A percentile compares a stretch with the other conserved stretches of the same genome.
Conservation (phyloP, 1,284 basidiomycete genomes). For the Apiotrichum mycotoxinovorans region DNA sequence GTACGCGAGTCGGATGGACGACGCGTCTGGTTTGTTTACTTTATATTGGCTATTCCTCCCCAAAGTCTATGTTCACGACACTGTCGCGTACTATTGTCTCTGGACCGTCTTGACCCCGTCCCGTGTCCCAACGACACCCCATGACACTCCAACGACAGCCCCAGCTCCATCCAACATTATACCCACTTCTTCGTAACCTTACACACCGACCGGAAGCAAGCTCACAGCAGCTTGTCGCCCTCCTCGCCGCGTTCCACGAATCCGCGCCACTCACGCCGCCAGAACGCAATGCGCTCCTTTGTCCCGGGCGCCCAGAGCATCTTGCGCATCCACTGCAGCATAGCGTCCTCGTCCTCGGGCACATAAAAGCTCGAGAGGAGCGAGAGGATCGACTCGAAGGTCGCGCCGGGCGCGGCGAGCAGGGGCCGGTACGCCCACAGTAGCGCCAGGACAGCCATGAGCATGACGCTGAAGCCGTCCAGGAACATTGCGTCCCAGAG, state of each 20-base stretch:
- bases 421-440: conserved; percentile 68
- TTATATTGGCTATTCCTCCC: too few relatives aligned
- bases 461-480: conserved; percentile 84
- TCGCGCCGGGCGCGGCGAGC: conserved; percentile 53
- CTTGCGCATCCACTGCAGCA: conserved; percentile 74
- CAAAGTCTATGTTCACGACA: too few relatives aligned
- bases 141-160: too few relatives aligned
- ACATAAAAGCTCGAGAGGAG: conserved; percentile 87
- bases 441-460: conserved; percentile 78
- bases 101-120: too few relatives aligned
- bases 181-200: not conserved
- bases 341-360: conserved; percentile 75
- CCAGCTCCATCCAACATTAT: too few relatives aligned
- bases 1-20: too few relatives aligned
- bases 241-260: conserved; percentile 36
- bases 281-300: conserved; percentile 62
- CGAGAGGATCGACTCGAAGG: conserved; percentile 84
- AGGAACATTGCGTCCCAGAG: conserved; percentile 91
- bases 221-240: conserved; percentile 27
- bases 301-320: conserved; percentile 68
- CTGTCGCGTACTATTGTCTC: too few relatives aligned
- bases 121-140: too few relatives aligned
- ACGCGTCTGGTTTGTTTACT: too few relatives aligned
- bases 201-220: not conserved
- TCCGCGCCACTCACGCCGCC: conserved; percentile 39